Evolutionary conservation across 495 filamentous ascomycete genomes (phyloP), one percentile per base, ranked within the genome.

Genomic region (Aspergillus taichungensis): DNA sequence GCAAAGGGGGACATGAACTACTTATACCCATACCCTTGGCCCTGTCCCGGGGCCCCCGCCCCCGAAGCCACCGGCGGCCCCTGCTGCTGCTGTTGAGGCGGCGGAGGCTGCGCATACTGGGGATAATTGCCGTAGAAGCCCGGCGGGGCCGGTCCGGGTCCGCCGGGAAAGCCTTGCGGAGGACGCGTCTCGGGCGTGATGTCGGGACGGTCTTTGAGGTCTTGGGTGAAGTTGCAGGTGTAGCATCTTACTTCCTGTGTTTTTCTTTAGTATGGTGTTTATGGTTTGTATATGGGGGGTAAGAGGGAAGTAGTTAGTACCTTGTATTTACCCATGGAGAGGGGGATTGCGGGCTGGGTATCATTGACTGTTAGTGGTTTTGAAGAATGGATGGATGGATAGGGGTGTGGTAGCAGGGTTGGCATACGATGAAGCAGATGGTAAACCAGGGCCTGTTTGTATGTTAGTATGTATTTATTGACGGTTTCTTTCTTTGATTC

Each of bases 211-310:
- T 67, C 65, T 14, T 65, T 70, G 29, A 77, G 48, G 44, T 76
- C 74, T 51, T 77, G 74, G 31, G 62, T 73, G 53, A 71, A 75
- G 42, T 68, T 68, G 50, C 74, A 78, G 43, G 72, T 75, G 49
- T 68, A 61, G 52, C 74, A 78, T 13, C 61, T 62, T 30, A 76
- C 72, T 57, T 78, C 74, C 65, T 75, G 42, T 30, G 44, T 34
- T 27, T 29, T 28, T 3, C 18, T 40, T 71, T 55, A 62, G 52
- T 38, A 34, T 13, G 43, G 5, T 8, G 6, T 18, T 7, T 31
- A 41, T 8, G 5, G 8, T 28, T 28, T 11, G 6, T 40, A 10
- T 30, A 29, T 8, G 13, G 30, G 40, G 13, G 30, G 10, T 8
- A 30, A 39, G 33, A 33, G 2, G 31, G 34, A 13, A 13, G 11